Conservation (phyloP, 2,329 filamentous ascomycete genomes). For the Colletotrichum costaricense region DNA sequence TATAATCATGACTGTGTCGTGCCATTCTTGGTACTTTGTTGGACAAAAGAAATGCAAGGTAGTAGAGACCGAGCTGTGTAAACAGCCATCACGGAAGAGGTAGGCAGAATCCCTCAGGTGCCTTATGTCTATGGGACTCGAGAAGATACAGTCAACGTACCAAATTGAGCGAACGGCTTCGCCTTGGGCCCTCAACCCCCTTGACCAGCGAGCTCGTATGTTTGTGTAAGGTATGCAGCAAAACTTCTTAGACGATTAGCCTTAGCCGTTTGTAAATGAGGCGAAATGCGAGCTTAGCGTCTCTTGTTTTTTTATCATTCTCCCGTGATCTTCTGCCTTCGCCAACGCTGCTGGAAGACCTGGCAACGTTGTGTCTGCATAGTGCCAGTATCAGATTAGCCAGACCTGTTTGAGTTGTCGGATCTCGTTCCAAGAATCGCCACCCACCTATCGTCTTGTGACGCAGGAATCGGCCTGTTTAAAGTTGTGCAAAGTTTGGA, state of each 20-base stretch:
- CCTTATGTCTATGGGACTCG: constrained; percentile 8
- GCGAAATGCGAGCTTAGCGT: constrained; percentile 46
- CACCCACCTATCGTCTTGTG: background rate
- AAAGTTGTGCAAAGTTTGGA: background rate
- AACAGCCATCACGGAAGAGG: background rate
- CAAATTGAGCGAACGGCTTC: constrained; percentile 8
- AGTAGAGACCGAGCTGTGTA: background rate
- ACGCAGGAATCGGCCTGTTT: background rate
- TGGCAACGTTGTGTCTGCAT: background rate
- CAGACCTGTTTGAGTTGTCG: background rate
- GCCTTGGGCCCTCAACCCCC: background rate
- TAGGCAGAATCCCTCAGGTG: background rate
- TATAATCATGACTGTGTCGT: background rate
- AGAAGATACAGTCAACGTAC: constrained; percentile 19
- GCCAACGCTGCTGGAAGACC: background rate
- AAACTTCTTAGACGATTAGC: constrained; percentile 45
- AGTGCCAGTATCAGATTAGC: background rate
- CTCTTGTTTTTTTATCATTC: constrained; percentile 37
- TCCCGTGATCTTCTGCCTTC: background rate
- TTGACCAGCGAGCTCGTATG: background rate
- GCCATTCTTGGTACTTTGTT: background rate
- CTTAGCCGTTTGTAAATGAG: constrained; percentile 39
- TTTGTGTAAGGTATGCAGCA: background rate
- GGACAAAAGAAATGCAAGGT: background rate
- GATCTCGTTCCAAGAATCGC: background rate